These are phyloP conservation scores for Flaveria bidentis DNA, from an alignment of 129 eudicot genomes.

Conservation along the genomic window DNA sequence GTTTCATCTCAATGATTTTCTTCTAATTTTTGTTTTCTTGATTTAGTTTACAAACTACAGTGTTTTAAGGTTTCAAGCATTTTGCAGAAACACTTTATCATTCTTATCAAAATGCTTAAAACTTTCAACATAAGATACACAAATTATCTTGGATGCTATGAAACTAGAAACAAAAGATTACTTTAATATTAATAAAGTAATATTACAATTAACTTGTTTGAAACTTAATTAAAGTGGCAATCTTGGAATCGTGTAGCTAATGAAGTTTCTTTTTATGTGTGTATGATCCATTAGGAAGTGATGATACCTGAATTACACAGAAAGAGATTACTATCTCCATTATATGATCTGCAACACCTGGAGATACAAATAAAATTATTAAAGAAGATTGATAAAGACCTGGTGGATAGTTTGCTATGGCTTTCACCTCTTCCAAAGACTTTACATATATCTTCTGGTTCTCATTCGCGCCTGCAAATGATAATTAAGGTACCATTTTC, in stretches of 20 bases:
- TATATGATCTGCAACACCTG: constrained; percentile 32
- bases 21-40: background rate
- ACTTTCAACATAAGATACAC: background rate
- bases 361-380: constrained; percentile 18
- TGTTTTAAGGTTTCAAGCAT: background rate
- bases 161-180: background rate
- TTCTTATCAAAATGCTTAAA: background rate
- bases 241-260: constrained; percentile 2
- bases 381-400: constrained; percentile 19
- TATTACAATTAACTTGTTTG: background rate
- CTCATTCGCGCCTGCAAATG: constrained; percentile 1
- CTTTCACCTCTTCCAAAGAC: constrained; percentile 40
- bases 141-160: background rate
- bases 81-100: background rate
- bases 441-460: constrained; percentile 18
- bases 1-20: too few relatives aligned
- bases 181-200: background rate
- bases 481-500: constrained; percentile 20
- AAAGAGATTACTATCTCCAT: constrained; percentile 25
- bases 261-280: constrained; percentile 12
- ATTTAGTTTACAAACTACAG: background rate
- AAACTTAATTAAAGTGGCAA: background rate
- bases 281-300: constrained; percentile 27
- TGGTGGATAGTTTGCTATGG: constrained; percentile 42
- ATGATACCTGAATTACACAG: constrained; percentile 30